These are phyloP conservation scores for Phellinidium pouzarii DNA, from an alignment of 1,284 basidiomycete species.

Conservation along the genomic window DNA sequence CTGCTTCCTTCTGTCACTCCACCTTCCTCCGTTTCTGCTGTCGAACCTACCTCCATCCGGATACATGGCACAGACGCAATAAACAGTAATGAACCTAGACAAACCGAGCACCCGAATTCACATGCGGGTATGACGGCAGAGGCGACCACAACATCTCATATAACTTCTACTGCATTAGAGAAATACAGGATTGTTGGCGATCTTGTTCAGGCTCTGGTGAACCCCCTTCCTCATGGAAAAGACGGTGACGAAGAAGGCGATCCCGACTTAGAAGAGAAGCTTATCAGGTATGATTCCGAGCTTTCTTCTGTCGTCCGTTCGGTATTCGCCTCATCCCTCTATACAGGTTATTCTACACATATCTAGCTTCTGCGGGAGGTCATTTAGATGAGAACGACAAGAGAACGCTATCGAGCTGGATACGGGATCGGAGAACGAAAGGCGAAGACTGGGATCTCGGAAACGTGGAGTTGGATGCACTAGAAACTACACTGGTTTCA, in stretches of 20 bases:
- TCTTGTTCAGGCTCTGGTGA: constrained; percentile 38
- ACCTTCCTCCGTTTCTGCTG: constrained; percentile 20
- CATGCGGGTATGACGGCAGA: constrained; percentile 54
- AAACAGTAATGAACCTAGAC: constrained; percentile 17
- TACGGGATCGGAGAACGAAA: constrained; percentile 22
- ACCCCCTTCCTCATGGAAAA: constrained; percentile 55
- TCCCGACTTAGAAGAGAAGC: constrained; percentile 77
- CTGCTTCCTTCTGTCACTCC: constrained; percentile 46
- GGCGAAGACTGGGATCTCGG: constrained; percentile 24
- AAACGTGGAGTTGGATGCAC: constrained; percentile 25
- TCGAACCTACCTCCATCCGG: constrained; percentile 15
- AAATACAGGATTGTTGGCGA: constrained; percentile 37
- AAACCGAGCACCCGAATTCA: constrained; percentile 57
- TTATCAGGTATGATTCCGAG: constrained; percentile 47
- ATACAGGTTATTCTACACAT: constrained; percentile 50
- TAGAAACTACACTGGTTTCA: constrained; percentile 20
- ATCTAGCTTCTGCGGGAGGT: constrained; percentile 38
- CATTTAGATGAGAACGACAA: constrained; percentile 39
- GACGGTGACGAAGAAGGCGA: constrained; percentile 71
- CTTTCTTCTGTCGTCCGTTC: neutral
- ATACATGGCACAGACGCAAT: constrained; percentile 20
- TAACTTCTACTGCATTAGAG: constrained; percentile 44
- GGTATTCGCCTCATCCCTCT: neutral
- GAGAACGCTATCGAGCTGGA: constrained; percentile 30
- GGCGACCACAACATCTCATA: constrained; percentile 42